Percentiles rank a stretch among this genome's conserved stretches.
Conservation (phyloP, 805 yeast genomes). For the Spathaspora arborariae region DNA sequence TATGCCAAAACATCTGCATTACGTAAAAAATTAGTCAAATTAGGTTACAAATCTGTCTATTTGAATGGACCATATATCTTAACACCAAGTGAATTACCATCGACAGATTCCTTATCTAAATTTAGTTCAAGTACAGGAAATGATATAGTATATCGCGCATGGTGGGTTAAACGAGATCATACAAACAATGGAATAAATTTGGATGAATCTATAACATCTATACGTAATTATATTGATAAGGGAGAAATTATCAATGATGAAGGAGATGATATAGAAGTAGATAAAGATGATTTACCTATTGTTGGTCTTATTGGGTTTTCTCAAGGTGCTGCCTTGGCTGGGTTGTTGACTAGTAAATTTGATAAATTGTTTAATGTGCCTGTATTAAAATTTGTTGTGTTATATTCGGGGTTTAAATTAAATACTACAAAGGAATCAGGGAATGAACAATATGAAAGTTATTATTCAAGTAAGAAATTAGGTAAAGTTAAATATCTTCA, state of each 20-base stretch:
- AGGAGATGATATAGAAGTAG: slow-evolving; percentile 14
- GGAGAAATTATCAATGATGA: slow-evolving; percentile 46
- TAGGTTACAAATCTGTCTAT: slow-evolving; percentile 68
- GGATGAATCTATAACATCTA: slow-evolving; percentile 47
- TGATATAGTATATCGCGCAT: slow-evolving; percentile 49
- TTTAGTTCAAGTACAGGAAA: slow-evolving; percentile 36
- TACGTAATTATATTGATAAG: slow-evolving; percentile 47
- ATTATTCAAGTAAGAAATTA: slow-evolving; percentile 21
- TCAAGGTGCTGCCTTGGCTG: slow-evolving; percentile 90
- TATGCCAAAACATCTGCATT: slow-evolving; percentile 88
- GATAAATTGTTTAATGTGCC: slow-evolving; percentile 45
- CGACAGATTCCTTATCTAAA: slow-evolving; percentile 53
- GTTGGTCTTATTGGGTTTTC: slow-evolving; percentile 89
- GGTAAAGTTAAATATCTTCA: slow-evolving; percentile 47
- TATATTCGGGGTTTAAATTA: slow-evolving; percentile 62
- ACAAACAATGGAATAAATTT: slow-evolving; percentile 43
- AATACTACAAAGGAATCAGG: slow-evolving; percentile 23
- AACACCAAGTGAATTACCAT: slow-evolving; percentile 69
- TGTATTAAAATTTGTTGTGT: slow-evolving; percentile 63
- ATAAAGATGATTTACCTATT: slow-evolving; percentile 50
- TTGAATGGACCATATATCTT: slow-evolving; percentile 74
- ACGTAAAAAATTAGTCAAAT: slow-evolving; percentile 65
- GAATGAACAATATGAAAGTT: slow-evolving; percentile 20
- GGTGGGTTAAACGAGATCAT: slow-evolving; percentile 65
- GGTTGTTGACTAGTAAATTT: slow-evolving; percentile 61